Evolutionary conservation across 2,329 filamentous ascomycete species (phyloP), one percentile per base, ranked within the genome.

Genomic region (Thielaviopsis musarum): DNA sequence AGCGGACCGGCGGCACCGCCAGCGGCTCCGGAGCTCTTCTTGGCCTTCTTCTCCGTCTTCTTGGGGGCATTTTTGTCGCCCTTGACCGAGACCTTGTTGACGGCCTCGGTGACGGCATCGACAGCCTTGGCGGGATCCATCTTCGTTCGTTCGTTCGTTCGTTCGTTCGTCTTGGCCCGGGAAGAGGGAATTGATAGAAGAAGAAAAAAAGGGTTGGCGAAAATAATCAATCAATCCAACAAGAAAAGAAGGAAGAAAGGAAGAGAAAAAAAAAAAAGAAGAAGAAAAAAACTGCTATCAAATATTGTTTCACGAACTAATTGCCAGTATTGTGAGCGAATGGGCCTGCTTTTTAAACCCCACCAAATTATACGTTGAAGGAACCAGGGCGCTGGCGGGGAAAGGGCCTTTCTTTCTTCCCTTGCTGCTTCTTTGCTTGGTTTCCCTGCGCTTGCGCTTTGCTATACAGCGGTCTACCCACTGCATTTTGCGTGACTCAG

Each of bases 81-180:
- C 73, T 74, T 76, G 62, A 84, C 75, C 53, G 76, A 72, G 61
- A 82, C 73, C 63, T 82, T 80, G 72, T 84, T 84, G 65, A 82
- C 76, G 61, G 75, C 76, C 65, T 83, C 80, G 63, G 75, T 73
- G 63, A 77, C 73, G 65, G 74, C 68, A 58, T 75, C 72, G 59
- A 78, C 72, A 59, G 73, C 71, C 63, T 76, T 75, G 57, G 74
- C 72, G 64, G 72, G 69, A 64, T 77, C 76, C 76, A 78, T 79
- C 65, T 26, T 64, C 54, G 59, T 24, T 54, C 13, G 51, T 15
- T 45, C 38, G 38, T 45, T 45, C 17, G 15, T n/a, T n/a, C 5
- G 38, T 6, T 34, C 30, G 30, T 5, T 26, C 24, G 24, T 5
- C 30, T 34, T 34, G 4, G 10, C 2, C 30, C 30, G 30, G 30